These are phyloP conservation scores for Collybia mongolica DNA, from an alignment of 768 basidiomycete species.

Conservation along the genomic window DNA sequence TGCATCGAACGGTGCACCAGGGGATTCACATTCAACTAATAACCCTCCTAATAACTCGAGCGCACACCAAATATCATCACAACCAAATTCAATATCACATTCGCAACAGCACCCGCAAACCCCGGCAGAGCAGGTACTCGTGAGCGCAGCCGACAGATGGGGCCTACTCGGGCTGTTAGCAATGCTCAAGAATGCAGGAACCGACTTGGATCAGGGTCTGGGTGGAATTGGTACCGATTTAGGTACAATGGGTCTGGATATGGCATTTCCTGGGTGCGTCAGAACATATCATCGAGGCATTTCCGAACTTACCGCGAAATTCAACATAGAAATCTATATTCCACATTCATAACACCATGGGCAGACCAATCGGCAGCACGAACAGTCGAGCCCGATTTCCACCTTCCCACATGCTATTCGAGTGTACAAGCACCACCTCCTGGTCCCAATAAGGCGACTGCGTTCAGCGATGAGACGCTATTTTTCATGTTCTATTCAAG, in stretches of 20 bases:
- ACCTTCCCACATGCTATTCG: conserved; percentile 84
- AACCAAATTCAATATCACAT: conserved; percentile 30
- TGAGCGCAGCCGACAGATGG: conserved; percentile 94
- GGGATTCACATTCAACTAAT: conserved; percentile 26
- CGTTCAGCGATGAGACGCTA: conserved; percentile 93
- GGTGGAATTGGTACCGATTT: conserved; percentile 89
- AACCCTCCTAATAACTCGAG: conserved; percentile 33
- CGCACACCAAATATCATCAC: conserved; percentile 32
- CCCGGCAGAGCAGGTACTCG: conserved; percentile 90
- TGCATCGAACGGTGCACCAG: conserved; percentile 33
- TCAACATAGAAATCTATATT: conserved; percentile 70
- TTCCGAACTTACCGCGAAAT: conserved; percentile 10
- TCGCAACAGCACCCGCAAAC: conserved; percentile 69
- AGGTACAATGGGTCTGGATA: conserved; percentile 88
- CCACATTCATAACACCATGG: conserved; percentile 96
- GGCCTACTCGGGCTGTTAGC: conserved; percentile 84
- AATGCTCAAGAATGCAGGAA: conserved; percentile 77
- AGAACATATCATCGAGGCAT: conserved; percentile 1
- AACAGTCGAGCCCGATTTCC: conserved; percentile 88
- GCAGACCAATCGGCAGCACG: conserved; percentile 85
- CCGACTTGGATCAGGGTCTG: conserved; percentile 78
- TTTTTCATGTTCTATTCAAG: conserved; percentile 98
- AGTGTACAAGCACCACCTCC: conserved; percentile 88
- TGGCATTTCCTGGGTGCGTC: conserved; percentile 81
- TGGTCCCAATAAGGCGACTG: conserved; percentile 73